phyloP scores from a whole-genome alignment of 2,329 filamentous ascomycete genomes.

The Gyromitra esculenta region DNA sequence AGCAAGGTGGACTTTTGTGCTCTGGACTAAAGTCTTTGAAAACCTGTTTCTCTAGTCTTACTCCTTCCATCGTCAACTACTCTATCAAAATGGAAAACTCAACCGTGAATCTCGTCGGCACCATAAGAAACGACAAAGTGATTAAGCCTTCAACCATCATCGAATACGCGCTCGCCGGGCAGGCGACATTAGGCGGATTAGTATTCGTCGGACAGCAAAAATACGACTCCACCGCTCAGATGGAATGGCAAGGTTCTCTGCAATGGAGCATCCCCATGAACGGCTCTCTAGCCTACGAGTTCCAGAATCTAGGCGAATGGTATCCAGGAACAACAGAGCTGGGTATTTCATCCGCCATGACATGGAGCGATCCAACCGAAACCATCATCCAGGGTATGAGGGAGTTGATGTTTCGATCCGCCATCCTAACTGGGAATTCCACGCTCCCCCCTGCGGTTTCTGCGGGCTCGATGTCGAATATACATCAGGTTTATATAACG shows the following conservation, averaged over 20 bases:
- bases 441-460: background rate
- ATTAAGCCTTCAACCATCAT: background rate
- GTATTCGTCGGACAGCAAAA: constrained; percentile 16
- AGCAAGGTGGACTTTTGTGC: background rate
- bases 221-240: constrained; percentile 20
- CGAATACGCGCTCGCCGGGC: background rate
- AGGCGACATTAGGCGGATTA: constrained; percentile 22
- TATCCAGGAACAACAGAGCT: background rate
- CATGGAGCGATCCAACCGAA: constrained; percentile 32
- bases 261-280: background rate
- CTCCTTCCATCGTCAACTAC: constrained; percentile 15
- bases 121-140: constrained; percentile 10
- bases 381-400: constrained; percentile 32
- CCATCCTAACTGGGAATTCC: constrained; percentile 18
- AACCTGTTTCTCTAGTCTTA: constrained; percentile 6
- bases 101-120: constrained; percentile 11
- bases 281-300: constrained; percentile 31
- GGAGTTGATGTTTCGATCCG: constrained; percentile 40
- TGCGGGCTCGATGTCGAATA: background rate
- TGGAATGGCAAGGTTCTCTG: background rate
- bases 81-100: constrained; percentile 11
- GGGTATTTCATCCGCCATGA: background rate
- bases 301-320: background rate
- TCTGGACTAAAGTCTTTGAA: background rate
- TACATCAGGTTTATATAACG: constrained; percentile 16